Evolutionary conservation across 305 asterid genomes (phyloP).

Genomic region (Solanum aculeatissimum): DNA sequence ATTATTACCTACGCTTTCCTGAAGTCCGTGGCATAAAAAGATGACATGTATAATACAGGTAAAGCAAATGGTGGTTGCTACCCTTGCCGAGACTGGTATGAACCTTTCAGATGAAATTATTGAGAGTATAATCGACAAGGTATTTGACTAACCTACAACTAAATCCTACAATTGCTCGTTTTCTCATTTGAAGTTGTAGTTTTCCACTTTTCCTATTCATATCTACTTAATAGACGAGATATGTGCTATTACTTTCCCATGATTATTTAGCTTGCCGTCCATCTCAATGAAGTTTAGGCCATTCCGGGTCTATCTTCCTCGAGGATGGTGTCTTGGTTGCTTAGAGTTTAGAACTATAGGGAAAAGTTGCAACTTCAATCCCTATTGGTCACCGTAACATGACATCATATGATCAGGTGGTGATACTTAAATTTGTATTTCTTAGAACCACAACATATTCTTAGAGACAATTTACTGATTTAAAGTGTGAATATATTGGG

Average conservation of each 20-base stretch:
- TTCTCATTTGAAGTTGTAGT: not conserved
- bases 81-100: conserved; percentile 99
- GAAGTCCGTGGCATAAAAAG: not conserved
- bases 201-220: not conserved
- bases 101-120: conserved; percentile 92
- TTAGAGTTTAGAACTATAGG: not conserved
- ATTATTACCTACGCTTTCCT: not conserved
- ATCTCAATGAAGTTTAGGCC: not conserved
- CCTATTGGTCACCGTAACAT: not conserved
- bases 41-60: conserved; percentile 34
- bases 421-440: not conserved
- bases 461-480: not conserved
- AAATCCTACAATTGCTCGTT: not conserved
- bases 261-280: not conserved
- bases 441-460: not conserved
- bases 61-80: conserved; percentile 99
- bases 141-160: not conserved
- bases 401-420: not conserved
- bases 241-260: not conserved
- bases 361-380: not conserved
- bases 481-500: not conserved
- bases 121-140: conserved; percentile 98
- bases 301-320: not conserved
- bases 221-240: not conserved
- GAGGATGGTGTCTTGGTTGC: not conserved